These are phyloP conservation scores for Botrytis deweyae DNA, from an alignment of 2,329 filamentous ascomycete species.

Conservation along the genomic window DNA sequence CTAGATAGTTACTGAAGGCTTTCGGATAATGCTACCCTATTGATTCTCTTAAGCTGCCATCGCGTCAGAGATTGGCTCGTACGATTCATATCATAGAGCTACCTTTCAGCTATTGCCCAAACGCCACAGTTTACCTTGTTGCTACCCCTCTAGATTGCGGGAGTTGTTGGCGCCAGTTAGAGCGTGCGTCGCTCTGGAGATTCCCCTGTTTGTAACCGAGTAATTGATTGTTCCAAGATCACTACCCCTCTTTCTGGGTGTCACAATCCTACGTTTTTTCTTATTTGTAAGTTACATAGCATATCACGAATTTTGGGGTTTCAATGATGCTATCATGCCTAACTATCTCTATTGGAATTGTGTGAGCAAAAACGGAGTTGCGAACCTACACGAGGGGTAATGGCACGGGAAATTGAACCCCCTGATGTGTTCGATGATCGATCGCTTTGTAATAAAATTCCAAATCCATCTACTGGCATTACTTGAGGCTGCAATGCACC, in stretches of 20 bases:
- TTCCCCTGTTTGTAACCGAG: not conserved
- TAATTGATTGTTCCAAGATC: not conserved
- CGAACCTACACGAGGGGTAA: not conserved
- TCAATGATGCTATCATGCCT: not conserved
- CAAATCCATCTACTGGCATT: accelerated
- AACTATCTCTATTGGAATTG: not conserved
- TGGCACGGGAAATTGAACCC: not conserved
- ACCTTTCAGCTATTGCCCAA: not conserved
- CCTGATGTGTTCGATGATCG: too few relatives aligned
- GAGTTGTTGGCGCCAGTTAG: not conserved
- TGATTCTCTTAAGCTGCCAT: not conserved
- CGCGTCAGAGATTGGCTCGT: not conserved
- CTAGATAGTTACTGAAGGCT: too few relatives aligned
- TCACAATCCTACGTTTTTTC: not conserved
- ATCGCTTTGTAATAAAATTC: not conserved
- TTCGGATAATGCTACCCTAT: not conserved
- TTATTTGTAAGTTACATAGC: not conserved
- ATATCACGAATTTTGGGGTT: not conserved
- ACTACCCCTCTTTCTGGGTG: not conserved
- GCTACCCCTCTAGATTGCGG: not conserved
- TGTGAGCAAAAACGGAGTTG: not conserved
- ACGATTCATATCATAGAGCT: not conserved
- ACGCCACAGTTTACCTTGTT: not conserved
- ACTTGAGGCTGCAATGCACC: not conserved
- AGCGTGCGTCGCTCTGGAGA: not conserved